Evolutionary conservation across 1,284 basidiomycete genomes (phyloP), one percentile per base, ranked within the genome.

Genomic region (Papiliotrema flavescens): DNA sequence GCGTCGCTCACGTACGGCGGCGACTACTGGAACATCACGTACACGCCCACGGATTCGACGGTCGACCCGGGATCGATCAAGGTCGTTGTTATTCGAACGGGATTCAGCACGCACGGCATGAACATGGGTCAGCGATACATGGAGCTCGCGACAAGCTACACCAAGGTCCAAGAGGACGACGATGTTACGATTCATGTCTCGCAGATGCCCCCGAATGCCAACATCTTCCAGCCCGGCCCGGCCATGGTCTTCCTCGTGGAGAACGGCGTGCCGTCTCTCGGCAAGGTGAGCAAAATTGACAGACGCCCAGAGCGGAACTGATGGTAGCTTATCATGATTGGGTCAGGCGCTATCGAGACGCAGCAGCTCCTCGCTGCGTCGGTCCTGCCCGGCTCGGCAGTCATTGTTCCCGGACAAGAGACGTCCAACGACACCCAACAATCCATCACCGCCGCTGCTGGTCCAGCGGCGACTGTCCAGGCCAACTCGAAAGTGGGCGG

Each of bases 81-180:
- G 40, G 87, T 84, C 20, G 84, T 86, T 54, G 76, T 98, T 62
- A 80, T 90, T 57, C 88, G 95, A 56, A 83, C 86, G 28, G 95
- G 94, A 15, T 98, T 94, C 81, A 91, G 91, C 19, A 97, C 92
- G 0, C 94, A 97, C 75, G 92, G 85, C 24, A 89, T 97, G 84
- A 93, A 62, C 6, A 73, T 76, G 55, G 73, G 74, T 47, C 74
- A 76, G 61, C 63, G 73, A 45, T 66, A 70, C 55, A 59, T 92
- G 58, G 89, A 76, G 64, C 91, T 92, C 53, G 87, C 68, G 24
- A 90, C 75, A 84, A 83, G 79, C 85, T 96, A 86, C 79, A 87
- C 85, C 1, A 87, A 92, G 61, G 85, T 90, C 73, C 77, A 74
- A 48, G 84, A 91, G 67, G 64, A 62, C 19, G 88, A 88, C 19